Evolutionary conservation across 1,284 basidiomycete genomes (phyloP).

Genomic region (Malassezia sympodialis): DNA sequence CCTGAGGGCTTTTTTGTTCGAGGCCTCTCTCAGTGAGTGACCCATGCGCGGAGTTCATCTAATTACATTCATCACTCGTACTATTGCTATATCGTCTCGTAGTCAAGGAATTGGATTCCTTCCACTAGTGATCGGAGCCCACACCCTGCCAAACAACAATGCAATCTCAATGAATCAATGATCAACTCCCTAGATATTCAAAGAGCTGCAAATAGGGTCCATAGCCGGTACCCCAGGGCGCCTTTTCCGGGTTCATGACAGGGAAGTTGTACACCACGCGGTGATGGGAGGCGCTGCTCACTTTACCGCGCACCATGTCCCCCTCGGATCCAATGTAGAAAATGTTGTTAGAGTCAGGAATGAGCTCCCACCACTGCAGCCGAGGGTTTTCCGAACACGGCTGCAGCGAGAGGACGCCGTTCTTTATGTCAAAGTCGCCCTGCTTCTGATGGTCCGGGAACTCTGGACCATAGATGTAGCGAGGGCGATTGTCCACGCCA

Average conservation of each 20-base stretch:
- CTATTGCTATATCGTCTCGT: too few relatives aligned
- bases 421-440: background rate
- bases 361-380: background rate
- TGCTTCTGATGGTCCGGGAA: background rate
- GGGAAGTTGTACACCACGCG: background rate
- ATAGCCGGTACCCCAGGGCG: background rate
- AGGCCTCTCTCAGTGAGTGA: too few relatives aligned
- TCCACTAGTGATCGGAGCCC: too few relatives aligned
- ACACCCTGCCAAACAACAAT: background rate
- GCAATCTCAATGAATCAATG: too few relatives aligned
- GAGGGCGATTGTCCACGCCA: background rate
- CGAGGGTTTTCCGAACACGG: background rate
- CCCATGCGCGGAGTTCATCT: too few relatives aligned
- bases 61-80: too few relatives aligned
- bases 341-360: background rate
- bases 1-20: too few relatives aligned
- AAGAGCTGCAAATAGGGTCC: background rate
- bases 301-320: background rate
- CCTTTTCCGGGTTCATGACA: background rate
- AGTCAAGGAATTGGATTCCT: too few relatives aligned
- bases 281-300: background rate
- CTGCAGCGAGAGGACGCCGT: background rate
- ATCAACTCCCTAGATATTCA: background rate
- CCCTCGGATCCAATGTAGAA: background rate
- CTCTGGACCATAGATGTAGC: background rate